These are phyloP conservation scores for Beauveria sp. DNA, from an alignment of 2,329 filamentous ascomycete species.

Conservation along the genomic window DNA sequence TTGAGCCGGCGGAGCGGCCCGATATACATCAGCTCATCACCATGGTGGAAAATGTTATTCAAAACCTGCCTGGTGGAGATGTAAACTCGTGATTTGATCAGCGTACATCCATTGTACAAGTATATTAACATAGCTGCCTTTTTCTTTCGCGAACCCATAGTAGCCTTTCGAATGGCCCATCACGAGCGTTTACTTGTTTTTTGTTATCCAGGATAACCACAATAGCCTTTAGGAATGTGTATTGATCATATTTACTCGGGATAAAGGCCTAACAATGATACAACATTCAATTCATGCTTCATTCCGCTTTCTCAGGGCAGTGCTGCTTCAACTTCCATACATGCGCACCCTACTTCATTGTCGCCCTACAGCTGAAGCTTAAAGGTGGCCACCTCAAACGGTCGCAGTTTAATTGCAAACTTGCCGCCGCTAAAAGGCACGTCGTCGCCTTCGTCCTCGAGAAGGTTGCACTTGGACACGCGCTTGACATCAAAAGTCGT, in stretches of 20 bases:
- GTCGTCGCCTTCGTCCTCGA: slow-evolving; percentile 79
- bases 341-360: slow-evolving; percentile 21
- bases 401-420: slow-evolving; percentile 59
- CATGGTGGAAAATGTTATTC: slow-evolving; percentile 68
- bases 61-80: slow-evolving; percentile 50
- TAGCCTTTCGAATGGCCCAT: neutral
- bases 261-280: slow-evolving; percentile 1
- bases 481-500: slow-evolving; percentile 65
- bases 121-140: neutral
- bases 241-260: slow-evolving; percentile 4
- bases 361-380: slow-evolving; percentile 47
- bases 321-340: slow-evolving; percentile 11
- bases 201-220: neutral
- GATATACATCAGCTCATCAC: slow-evolving; percentile 77
- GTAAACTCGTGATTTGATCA: neutral
- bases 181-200: neutral
- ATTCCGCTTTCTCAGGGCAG: neutral
- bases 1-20: slow-evolving; percentile 82
- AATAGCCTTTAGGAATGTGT: neutral
- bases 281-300: neutral
- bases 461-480: slow-evolving; percentile 74
- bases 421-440: slow-evolving; percentile 41
- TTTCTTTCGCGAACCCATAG: neutral
- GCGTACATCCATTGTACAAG: neutral
- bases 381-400: slow-evolving; percentile 82